Conservation (phyloP, 768 basidiomycete species). For the Mycena belliarum region DNA sequence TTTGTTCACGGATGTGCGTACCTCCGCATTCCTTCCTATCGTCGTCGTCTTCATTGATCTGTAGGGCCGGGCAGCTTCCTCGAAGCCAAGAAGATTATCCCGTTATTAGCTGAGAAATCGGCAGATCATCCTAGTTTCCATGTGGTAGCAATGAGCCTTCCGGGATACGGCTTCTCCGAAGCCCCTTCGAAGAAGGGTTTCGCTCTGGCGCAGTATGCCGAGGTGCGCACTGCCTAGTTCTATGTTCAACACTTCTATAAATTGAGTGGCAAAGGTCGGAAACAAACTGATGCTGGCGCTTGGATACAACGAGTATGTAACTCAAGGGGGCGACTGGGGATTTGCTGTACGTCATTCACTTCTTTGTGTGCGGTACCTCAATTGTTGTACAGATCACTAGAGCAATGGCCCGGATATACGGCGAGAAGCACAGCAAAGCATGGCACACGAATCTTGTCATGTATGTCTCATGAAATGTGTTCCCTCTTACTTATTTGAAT, state of each 20-base stretch:
- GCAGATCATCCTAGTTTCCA: constrained; percentile 55
- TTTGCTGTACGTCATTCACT: constrained; percentile 28
- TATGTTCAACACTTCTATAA: background rate
- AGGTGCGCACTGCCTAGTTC: constrained; percentile 29
- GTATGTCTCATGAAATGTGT: too few relatives aligned
- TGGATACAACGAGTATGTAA: constrained; percentile 41
- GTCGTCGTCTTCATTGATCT: too few relatives aligned
- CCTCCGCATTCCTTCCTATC: background rate
- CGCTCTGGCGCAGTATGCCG: constrained; percentile 36
- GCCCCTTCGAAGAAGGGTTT: constrained; percentile 42
- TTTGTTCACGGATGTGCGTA: constrained; percentile 15
- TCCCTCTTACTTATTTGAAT: too few relatives aligned
- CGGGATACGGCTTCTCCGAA: constrained; percentile 61
- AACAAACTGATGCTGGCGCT: constrained; percentile 51
- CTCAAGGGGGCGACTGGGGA: constrained; percentile 55
- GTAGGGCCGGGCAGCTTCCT: constrained; percentile 64
- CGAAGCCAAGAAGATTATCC: constrained; percentile 59
- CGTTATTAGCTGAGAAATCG: constrained; percentile 46
- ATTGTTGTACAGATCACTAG: constrained; percentile 32
- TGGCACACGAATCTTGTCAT: constrained; percentile 44
- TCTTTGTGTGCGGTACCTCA: background rate
- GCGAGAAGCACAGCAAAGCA: constrained; percentile 42
- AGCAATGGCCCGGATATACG: constrained; percentile 35
- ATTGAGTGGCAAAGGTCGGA: constrained; percentile 33
- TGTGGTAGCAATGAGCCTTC: constrained; percentile 59